Evolutionary conservation across 208 protist genomes (phyloP).

Genomic region (Trypanosoma avium): DNA sequence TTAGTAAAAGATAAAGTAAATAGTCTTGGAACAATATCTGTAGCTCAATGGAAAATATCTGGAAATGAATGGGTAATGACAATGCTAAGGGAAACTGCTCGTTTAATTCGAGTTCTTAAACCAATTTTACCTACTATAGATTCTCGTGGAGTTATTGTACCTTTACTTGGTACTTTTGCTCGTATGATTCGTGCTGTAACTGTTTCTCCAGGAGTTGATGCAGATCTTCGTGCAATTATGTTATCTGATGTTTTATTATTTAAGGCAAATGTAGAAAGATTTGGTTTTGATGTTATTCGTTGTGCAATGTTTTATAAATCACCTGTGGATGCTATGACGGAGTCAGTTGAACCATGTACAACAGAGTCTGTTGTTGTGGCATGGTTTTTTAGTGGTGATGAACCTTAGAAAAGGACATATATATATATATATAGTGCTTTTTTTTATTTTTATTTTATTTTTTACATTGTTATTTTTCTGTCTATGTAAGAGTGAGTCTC

Average conservation of each 20-base stretch:
- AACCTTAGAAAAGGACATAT: not conserved
- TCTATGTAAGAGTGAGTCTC: too few species aligned
- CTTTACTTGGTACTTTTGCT: conserved; percentile 68
- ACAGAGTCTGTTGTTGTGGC: conserved; percentile 60
- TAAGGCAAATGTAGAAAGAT: conserved; percentile 89
- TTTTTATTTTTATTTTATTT: not conserved
- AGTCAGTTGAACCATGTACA: conserved; percentile 29
- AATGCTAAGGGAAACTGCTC: conserved; percentile 83
- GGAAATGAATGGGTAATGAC: conserved; percentile 90
- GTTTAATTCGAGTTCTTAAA: conserved; percentile 61
- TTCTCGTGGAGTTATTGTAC: conserved; percentile 65
- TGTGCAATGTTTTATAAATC: conserved; percentile 45
- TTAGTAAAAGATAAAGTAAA: conserved; percentile 76
- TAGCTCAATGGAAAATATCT: conserved; percentile 42
- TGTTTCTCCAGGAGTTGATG: conserved; percentile 25
- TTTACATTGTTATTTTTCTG: too few species aligned
- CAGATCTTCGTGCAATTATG: conserved; percentile 24
- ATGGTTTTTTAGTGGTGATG: conserved; percentile 60
- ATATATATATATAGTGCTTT: not conserved
- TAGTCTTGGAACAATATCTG: conserved; percentile 38
- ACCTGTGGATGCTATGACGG: conserved; percentile 41
- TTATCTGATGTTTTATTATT: conserved; percentile 79
- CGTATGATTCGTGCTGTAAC: conserved; percentile 65
- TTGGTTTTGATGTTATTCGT: conserved; percentile 84
- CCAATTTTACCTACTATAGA: conserved; percentile 65